phyloP scores from a whole-genome alignment of 345 rosid species.

The Litchi chinensis region DNA sequence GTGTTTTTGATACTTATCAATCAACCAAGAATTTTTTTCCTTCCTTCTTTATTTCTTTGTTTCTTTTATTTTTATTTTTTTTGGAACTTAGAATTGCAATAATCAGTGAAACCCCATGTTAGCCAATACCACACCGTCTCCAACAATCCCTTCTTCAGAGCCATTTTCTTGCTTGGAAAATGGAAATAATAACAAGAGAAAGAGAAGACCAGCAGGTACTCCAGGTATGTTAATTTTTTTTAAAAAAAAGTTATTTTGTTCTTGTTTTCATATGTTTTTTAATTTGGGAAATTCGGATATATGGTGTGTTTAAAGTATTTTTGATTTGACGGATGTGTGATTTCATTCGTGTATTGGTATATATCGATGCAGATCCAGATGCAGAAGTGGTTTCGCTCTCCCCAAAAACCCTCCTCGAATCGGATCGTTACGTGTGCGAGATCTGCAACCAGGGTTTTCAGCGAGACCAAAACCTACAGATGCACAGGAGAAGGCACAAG shows the following conservation, averaged over 20 bases:
- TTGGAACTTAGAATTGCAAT: no score
- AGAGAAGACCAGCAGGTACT: constrained; percentile 87
- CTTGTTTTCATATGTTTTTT: not conserved
- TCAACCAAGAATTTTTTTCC: no score
- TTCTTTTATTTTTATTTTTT: no score
- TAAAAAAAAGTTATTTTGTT: not conserved
- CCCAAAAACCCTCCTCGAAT: constrained; percentile 85
- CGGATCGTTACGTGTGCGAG: constrained; percentile 94
- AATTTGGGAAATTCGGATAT: not conserved
- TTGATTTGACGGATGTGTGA: not conserved
- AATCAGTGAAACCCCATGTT: constrained; percentile 35
- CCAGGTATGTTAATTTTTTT: constrained; percentile 55
- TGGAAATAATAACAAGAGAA: constrained; percentile 55
- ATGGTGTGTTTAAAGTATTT: not conserved
- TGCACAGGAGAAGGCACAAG: constrained; percentile 95
- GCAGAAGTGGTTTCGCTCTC: constrained; percentile 91
- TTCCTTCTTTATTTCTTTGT: no score
- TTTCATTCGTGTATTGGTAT: not conserved
- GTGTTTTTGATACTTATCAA: not conserved
- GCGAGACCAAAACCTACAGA: constrained; percentile 96
- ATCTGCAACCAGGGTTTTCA: constrained; percentile 98
- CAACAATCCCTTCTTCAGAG: constrained; percentile 38
- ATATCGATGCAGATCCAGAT: constrained; percentile 74
- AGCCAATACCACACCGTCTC: constrained; percentile 31
- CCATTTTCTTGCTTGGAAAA: constrained; percentile 45